Evolutionary conservation across 768 basidiomycete species (phyloP).

Genomic region (Kwoniella heveanensis): DNA sequence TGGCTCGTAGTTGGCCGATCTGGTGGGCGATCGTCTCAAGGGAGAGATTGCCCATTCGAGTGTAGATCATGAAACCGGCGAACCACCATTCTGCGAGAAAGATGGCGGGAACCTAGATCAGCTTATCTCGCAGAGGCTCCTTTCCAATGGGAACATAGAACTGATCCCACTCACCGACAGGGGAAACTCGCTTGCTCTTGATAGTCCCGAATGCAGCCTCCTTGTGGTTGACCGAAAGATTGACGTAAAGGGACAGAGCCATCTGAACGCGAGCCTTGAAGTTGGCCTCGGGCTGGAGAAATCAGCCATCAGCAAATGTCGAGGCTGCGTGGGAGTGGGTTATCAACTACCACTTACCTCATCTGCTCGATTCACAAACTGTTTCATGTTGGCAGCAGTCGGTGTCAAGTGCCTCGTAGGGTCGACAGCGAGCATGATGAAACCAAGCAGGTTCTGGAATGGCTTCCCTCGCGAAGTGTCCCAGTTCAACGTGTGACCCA

Average conservation of each 20-base stretch:
- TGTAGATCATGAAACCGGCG: slow-evolving; percentile 60
- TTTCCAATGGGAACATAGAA: too few species aligned
- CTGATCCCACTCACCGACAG: slow-evolving; percentile 70
- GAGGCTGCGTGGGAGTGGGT: too few species aligned
- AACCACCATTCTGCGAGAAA: slow-evolving; percentile 65
- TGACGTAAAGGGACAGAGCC: slow-evolving; percentile 59
- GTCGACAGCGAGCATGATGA: slow-evolving; percentile 59
- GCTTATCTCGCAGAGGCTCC: not conserved
- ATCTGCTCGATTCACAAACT: slow-evolving; percentile 32
- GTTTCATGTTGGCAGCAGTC: slow-evolving; percentile 3
- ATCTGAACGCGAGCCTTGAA: slow-evolving; percentile 65
- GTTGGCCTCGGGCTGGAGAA: slow-evolving; percentile 30
- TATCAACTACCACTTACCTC: slow-evolving; percentile 34
- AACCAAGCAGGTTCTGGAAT: slow-evolving; percentile 72
- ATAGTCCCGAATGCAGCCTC: slow-evolving; percentile 66
- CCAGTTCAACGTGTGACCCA: slow-evolving; percentile 64
- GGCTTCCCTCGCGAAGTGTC: slow-evolving; percentile 72
- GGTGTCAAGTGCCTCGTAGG: slow-evolving; percentile 8
- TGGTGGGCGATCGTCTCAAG: slow-evolving; percentile 60
- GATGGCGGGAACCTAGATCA: not conserved
- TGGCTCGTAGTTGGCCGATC: slow-evolving; percentile 64
- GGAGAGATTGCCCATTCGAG: slow-evolving; percentile 35
- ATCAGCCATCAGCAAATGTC: not conserved
- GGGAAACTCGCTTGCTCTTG: slow-evolving; percentile 76
- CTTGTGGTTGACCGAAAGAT: slow-evolving; percentile 49